A percentile compares a stretch with the other conserved stretches of the same genome.
These are phyloP conservation scores for Gilbertella persicaria DNA, from an alignment of 371 early-diverging fungal genomes.

Conservation along the genomic window DNA sequence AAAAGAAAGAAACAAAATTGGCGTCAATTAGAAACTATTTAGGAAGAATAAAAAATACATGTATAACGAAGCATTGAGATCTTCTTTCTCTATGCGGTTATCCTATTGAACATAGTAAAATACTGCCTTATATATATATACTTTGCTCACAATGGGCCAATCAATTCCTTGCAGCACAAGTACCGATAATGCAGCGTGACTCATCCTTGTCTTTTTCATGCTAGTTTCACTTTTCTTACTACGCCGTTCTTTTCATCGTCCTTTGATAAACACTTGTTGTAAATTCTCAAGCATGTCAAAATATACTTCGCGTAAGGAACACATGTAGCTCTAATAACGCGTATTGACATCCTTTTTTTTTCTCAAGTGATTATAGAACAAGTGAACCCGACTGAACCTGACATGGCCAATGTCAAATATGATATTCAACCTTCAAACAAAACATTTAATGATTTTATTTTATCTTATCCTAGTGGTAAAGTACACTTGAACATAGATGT, in stretches of 20 bases:
- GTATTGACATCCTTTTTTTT: too few species aligned
- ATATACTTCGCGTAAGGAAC: neutral
- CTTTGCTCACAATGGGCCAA: too few species aligned
- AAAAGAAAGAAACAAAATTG: too few species aligned
- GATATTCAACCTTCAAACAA: slow-evolving; percentile 4
- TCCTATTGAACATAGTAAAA: too few species aligned
- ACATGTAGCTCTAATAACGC: neutral
- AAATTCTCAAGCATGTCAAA: neutral
- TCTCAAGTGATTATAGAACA: slow-evolving; percentile 40
- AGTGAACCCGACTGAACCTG: slow-evolving; percentile 15
- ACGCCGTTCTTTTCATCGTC: neutral
- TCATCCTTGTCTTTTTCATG: too few species aligned
- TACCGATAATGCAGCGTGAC: too few species aligned
- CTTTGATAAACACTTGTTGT: neutral
- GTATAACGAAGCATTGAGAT: too few species aligned
- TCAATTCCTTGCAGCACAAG: too few species aligned
- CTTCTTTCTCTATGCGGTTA: too few species aligned
- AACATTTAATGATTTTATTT: slow-evolving; percentile 35
- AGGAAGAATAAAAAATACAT: too few species aligned
- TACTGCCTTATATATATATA: too few species aligned
- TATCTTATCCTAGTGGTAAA: slow-evolving; percentile 44
- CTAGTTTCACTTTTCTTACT: neutral
- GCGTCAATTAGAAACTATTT: too few species aligned
- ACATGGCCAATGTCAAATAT: slow-evolving; percentile 19
- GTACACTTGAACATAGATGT: neutral